Conservation (phyloP, 352 stramenopile genomes). For the Phytophthora idaei region DNA sequence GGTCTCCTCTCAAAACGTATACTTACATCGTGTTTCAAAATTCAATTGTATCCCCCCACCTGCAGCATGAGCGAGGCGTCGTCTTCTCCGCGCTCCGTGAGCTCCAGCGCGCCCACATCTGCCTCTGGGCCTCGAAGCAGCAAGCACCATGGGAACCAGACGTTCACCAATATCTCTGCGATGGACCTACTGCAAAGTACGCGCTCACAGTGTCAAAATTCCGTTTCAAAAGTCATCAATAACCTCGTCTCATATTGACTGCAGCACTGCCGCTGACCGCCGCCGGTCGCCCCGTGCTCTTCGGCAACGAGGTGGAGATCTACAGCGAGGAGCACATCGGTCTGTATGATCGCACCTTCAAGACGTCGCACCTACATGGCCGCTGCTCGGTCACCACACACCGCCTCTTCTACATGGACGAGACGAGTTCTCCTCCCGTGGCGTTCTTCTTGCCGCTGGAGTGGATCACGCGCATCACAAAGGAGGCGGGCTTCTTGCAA, state of each 20-base stretch:
- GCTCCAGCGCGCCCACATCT: slow-evolving; percentile 21
- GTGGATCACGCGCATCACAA: slow-evolving; percentile 71
- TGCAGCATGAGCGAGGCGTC: slow-evolving; percentile 37
- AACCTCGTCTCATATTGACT: slow-evolving; percentile 13
- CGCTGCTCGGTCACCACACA: slow-evolving; percentile 86
- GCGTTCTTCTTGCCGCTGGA: slow-evolving; percentile 77
- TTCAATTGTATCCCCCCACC: neutral
- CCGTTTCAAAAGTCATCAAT: neutral
- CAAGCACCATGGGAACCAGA: slow-evolving; percentile 9
- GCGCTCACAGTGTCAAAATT: slow-evolving; percentile 10
- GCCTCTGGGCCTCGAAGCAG: slow-evolving; percentile 13
- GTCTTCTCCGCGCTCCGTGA: slow-evolving; percentile 34
- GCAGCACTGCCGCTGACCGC: slow-evolving; percentile 73
- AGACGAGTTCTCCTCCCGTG: slow-evolving; percentile 51
- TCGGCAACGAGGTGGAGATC: slow-evolving; percentile 86
- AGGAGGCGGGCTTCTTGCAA: slow-evolving; percentile 85
- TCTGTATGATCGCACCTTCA: slow-evolving; percentile 82
- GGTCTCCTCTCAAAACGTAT: slow-evolving; percentile 12
- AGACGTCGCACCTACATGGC: slow-evolving; percentile 71
- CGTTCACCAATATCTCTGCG: slow-evolving; percentile 40
- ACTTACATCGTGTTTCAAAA: slow-evolving; percentile 4
- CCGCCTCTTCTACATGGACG: slow-evolving; percentile 84
- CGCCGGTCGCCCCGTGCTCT: slow-evolving; percentile 73
- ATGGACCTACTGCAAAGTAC: slow-evolving; percentile 75
- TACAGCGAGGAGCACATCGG: slow-evolving; percentile 87